Evolutionary conservation across 257 asterid species (phyloP).

Genomic region (Oldenlandia corymbosa): DNA sequence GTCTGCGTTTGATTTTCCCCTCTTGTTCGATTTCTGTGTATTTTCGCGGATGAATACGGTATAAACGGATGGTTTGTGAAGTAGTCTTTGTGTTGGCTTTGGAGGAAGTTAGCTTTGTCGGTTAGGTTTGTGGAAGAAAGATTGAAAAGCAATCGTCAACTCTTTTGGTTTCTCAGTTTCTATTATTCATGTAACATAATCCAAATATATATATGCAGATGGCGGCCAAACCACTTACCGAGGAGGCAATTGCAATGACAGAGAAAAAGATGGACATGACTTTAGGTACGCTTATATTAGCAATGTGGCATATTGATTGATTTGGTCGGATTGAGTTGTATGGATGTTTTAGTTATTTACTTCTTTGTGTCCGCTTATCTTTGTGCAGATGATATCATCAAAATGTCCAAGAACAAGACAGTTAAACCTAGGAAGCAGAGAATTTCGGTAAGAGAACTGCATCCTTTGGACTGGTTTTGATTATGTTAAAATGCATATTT

Average conservation of each 20-base stretch:
- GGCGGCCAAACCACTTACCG: slow-evolving; percentile 58
- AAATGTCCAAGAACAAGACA: slow-evolving; percentile 56
- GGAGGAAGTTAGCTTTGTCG: too few species aligned
- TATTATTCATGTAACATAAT: too few species aligned
- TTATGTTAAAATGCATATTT: slow-evolving; percentile 5
- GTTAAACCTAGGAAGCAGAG: slow-evolving; percentile 56
- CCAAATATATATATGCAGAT: slow-evolving; percentile 47
- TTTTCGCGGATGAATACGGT: background rate
- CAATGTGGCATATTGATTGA: background rate
- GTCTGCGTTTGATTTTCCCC: background rate
- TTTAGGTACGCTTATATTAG: slow-evolving; percentile 48
- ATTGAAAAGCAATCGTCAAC: too few species aligned
- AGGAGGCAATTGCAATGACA: slow-evolving; percentile 74
- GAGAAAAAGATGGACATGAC: slow-evolving; percentile 97
- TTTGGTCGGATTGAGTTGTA: background rate
- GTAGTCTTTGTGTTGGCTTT: background rate
- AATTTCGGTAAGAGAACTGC: slow-evolving; percentile 43
- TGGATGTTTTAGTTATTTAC: background rate
- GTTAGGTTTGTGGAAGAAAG: too few species aligned
- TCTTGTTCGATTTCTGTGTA: background rate
- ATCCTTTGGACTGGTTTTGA: slow-evolving; percentile 8
- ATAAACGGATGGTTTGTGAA: background rate
- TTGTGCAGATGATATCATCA: slow-evolving; percentile 79
- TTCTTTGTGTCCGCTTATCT: too few species aligned
- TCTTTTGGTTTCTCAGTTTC: too few species aligned